Conservation (phyloP, 75 land plant genomes). For the Cryptomeria japonica region DNA sequence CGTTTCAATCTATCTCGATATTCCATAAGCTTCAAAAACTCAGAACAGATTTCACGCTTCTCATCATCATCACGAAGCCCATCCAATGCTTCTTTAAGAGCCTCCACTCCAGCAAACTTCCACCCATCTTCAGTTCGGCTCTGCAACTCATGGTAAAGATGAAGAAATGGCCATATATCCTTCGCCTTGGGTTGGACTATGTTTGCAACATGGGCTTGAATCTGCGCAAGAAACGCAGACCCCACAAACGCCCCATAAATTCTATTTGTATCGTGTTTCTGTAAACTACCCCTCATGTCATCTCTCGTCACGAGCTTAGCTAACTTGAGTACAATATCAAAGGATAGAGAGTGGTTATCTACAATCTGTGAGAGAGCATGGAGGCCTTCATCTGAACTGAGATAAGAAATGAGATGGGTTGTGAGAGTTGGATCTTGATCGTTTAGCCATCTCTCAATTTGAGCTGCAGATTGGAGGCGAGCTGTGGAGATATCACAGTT, state of each 20-base stretch:
- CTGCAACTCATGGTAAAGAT: background rate
- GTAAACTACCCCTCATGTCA: background rate
- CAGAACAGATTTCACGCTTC: background rate
- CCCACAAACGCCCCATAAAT: background rate
- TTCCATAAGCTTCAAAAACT: background rate
- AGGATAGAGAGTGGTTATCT: background rate
- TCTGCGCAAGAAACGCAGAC: background rate
- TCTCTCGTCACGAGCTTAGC: background rate
- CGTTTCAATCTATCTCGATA: background rate
- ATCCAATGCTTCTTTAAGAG: background rate
- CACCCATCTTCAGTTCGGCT: background rate
- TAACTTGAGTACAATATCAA: background rate
- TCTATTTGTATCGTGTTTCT: background rate
- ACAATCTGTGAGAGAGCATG: background rate
- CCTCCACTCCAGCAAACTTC: background rate
- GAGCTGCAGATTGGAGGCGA: background rate
- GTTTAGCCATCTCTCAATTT: background rate
- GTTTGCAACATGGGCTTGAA: background rate
- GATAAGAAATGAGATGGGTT: no score
- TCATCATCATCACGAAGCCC: background rate
- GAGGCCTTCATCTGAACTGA: no score
- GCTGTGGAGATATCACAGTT: background rate
- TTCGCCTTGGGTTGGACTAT: background rate
- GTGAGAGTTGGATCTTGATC: background rate
- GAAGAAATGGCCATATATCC: background rate